Evolutionary conservation across 345 rosid species (phyloP).

Genomic region (Salix koriyanagi): DNA sequence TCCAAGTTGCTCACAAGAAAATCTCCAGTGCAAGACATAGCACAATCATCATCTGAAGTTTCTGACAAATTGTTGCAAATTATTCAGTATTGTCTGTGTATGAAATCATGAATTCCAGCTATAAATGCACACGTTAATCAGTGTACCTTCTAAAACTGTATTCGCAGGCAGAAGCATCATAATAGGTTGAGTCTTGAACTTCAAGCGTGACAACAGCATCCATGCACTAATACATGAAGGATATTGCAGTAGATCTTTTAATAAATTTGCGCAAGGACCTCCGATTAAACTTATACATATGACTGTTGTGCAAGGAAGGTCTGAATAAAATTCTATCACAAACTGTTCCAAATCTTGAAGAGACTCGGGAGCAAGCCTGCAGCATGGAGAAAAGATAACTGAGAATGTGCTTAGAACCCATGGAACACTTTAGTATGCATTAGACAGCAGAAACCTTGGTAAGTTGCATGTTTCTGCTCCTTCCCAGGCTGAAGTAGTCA

Average conservation of each 20-base stretch:
- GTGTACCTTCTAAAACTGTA: constrained; percentile 62
- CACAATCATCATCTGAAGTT: constrained; percentile 44
- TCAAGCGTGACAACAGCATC: constrained; percentile 74
- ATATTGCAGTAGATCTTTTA: constrained; percentile 49
- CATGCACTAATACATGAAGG: constrained; percentile 58
- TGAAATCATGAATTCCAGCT: constrained; percentile 9
- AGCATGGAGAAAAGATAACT: constrained; percentile 19
- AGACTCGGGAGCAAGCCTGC: constrained; percentile 80
- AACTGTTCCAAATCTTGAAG: constrained; percentile 58
- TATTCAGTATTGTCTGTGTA: constrained; percentile 3
- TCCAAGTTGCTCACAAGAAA: constrained; percentile 23
- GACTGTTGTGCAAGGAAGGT: constrained; percentile 58
- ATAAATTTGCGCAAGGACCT: constrained; percentile 44
- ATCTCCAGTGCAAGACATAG: constrained; percentile 27
- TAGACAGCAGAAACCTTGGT: constrained; percentile 46
- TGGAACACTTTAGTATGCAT: neutral
- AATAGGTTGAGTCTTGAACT: constrained; percentile 52
- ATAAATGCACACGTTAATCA: neutral
- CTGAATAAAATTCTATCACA: constrained; percentile 50
- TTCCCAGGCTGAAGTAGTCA: constrained; percentile 30
- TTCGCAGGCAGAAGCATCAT: constrained; percentile 68
- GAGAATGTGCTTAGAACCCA: constrained; percentile 8
- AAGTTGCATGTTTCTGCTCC: constrained; percentile 29
- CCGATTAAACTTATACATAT: constrained; percentile 74
- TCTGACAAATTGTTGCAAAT: constrained; percentile 9